Percentiles rank a stretch among this genome's conserved stretches.
Conservation (phyloP, 2,329 filamentous ascomycete genomes). For the Stenocarpella maydis region DNA sequence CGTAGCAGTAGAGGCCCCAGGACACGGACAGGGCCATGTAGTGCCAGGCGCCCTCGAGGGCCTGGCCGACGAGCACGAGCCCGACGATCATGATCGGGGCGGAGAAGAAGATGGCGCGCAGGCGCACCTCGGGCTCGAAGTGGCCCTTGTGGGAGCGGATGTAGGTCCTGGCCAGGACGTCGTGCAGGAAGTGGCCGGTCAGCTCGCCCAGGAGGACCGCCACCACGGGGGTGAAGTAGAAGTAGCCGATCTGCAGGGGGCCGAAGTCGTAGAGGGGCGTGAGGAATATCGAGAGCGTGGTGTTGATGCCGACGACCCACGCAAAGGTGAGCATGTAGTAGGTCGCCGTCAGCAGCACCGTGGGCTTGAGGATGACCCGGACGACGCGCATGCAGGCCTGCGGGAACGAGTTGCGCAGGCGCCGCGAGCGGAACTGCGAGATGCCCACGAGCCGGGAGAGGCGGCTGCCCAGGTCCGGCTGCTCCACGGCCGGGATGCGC, state of each 20-base stretch:
- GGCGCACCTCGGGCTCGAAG: slow-evolving; percentile 65
- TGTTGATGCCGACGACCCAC: slow-evolving; percentile 65
- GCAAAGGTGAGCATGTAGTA: slow-evolving; percentile 54
- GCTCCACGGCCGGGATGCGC: slow-evolving; percentile 45
- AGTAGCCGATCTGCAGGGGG: slow-evolving; percentile 58
- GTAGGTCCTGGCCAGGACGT: slow-evolving; percentile 55
- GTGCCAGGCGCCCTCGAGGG: slow-evolving; percentile 58
- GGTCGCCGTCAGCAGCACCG: slow-evolving; percentile 46
- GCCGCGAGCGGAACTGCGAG: slow-evolving; percentile 47
- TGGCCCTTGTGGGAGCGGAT: slow-evolving; percentile 56
- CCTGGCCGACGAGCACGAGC: slow-evolving; percentile 60
- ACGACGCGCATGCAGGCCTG: slow-evolving; percentile 50
- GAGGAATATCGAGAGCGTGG: slow-evolving; percentile 61
- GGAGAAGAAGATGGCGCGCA: slow-evolving; percentile 56
- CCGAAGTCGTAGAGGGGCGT: slow-evolving; percentile 59
- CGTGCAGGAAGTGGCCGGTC: slow-evolving; percentile 64
- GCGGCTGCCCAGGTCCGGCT: slow-evolving; percentile 46
- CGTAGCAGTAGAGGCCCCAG: slow-evolving; percentile 64
- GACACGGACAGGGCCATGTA: slow-evolving; percentile 57
- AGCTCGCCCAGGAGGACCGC: slow-evolving; percentile 62
- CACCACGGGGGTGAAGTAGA: slow-evolving; percentile 67
- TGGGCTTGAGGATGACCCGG: slow-evolving; percentile 50
- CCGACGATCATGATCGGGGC: slow-evolving; percentile 59
- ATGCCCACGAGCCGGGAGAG: slow-evolving; percentile 43
- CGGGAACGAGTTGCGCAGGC: slow-evolving; percentile 49